These are phyloP conservation scores for Aspergillus haitiensis DNA, from an alignment of 495 filamentous ascomycete species.

Conservation along the genomic window DNA sequence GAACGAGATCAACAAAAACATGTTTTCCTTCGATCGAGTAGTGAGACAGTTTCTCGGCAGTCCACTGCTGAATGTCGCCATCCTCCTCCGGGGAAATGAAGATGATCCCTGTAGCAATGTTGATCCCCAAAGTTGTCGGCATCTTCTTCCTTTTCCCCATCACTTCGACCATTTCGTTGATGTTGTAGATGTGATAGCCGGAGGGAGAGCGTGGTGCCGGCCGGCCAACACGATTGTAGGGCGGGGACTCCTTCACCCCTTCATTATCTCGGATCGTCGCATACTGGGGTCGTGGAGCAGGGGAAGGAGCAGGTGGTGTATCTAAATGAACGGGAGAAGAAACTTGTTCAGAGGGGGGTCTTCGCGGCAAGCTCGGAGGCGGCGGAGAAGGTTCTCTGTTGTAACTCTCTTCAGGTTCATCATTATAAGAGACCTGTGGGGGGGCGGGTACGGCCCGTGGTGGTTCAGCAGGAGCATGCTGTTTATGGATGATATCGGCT, in stretches of 20 bases:
- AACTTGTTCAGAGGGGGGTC: constrained; percentile 62
- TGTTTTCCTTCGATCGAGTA: constrained; percentile 98
- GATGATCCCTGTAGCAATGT: constrained; percentile 79
- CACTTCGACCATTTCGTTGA: constrained; percentile 92
- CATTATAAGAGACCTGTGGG: constrained; percentile 40
- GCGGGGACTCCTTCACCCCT: constrained; percentile 57
- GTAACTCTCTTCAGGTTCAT: constrained; percentile 53
- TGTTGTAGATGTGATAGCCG: constrained; percentile 89
- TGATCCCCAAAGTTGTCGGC: constrained; percentile 90
- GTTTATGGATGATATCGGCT: constrained; percentile 67
- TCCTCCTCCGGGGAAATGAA: constrained; percentile 91
- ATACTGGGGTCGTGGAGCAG: constrained; percentile 29
- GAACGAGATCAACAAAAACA: constrained; percentile 89
- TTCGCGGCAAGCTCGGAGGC: constrained; percentile 66
- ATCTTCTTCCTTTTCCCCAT: constrained; percentile 98
- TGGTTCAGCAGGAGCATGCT: constrained; percentile 40
- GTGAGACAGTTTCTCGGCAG: constrained; percentile 85
- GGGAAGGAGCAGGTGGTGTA: constrained; percentile 42
- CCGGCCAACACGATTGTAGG: constrained; percentile 54
- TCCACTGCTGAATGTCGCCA: constrained; percentile 87
- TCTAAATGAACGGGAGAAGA: constrained; percentile 55
- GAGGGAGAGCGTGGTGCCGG: constrained; percentile 60
- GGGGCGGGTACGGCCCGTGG: constrained; percentile 38
- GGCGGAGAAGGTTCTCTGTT: constrained; percentile 56
- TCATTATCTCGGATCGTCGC: constrained; percentile 28